These are phyloP conservation scores for Ceratocystis lukuohia DNA, from an alignment of 2,329 filamentous ascomycete species.

Conservation along the genomic window DNA sequence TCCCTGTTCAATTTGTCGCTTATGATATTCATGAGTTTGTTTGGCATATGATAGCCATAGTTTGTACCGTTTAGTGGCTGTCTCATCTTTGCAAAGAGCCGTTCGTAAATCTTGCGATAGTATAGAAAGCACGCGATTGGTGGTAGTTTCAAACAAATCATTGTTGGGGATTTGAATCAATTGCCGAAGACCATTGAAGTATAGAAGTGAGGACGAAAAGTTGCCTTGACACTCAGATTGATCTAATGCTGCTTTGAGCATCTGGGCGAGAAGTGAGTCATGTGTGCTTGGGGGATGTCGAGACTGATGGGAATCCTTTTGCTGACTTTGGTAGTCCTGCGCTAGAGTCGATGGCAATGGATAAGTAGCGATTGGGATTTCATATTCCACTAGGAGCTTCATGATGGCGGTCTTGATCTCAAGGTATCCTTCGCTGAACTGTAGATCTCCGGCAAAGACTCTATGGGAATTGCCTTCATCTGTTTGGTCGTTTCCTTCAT, in stretches of 20 bases:
- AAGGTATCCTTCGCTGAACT: slow-evolving; percentile 67
- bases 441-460: slow-evolving; percentile 31
- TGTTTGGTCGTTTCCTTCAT: slow-evolving; percentile 32
- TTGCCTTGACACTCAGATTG: slow-evolving; percentile 68
- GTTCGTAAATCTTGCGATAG: slow-evolving; percentile 59
- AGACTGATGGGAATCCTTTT: too few relatives aligned
- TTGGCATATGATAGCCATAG: slow-evolving; percentile 75
- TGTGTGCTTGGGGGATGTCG: neutral
- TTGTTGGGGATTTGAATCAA: slow-evolving; percentile 49
- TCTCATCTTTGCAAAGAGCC: slow-evolving; percentile 53
- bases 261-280: slow-evolving; percentile 47
- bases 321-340: too few relatives aligned
- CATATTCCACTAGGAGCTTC: slow-evolving; percentile 69
- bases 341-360: neutral
- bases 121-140: slow-evolving; percentile 58
- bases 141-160: slow-evolving; percentile 52
- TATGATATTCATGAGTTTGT: slow-evolving; percentile 66
- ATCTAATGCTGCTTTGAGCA: slow-evolving; percentile 63
- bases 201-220: slow-evolving; percentile 71
- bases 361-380: slow-evolving; percentile 43
- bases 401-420: slow-evolving; percentile 67
- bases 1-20: slow-evolving; percentile 60
- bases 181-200: slow-evolving; percentile 70
- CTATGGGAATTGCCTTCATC: neutral
- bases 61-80: slow-evolving; percentile 64